Base-by-base conservation (phyloP, 176 grass and related monocot species). In the Leersia perrieri region DNA sequence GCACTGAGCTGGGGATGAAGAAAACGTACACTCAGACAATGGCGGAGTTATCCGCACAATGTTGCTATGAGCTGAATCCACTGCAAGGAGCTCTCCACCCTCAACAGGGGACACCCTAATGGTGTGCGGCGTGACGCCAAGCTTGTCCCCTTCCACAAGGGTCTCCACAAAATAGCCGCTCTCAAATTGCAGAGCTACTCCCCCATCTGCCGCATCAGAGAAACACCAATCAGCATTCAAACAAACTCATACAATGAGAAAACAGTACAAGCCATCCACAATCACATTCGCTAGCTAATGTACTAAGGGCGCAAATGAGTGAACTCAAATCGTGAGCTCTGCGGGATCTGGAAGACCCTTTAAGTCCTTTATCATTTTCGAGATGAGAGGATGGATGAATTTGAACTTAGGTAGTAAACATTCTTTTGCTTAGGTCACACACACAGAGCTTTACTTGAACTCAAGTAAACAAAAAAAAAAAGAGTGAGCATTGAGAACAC, bases 111-210 rank as follows among this genome's bases (percentile, higher is more conserved):
- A 98, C 64, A 98, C 90, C 73, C 96, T 89, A 79, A 98, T 89
- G 57, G 92, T 95, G 86, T 98, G 88, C 1, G 96, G 96, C 16
- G 89, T 90, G 72, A 97, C 87, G 47, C 94, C 96, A 20, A 98
- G 86, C 73, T 93, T 93, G 82, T 95, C 88, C 23, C 96, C 96
- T 58, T 98, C 96, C 44, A 95, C 92, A 35, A 98, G 87, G 2
- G 96, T 98, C 86, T 98, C 96, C 63, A 98, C 96, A 78, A 92
- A 93, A 85, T 95, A 98, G 36, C 96, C 92, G 29, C 80, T 91
- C 84, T 95, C 96, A 68, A 93, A 98, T 63, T 93, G 82, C 42
- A 95, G 75, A 1, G 77, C 72, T 47, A 93, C 79, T 44, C 89
- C 84, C 44, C 76, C 96, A 87, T 98, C 96, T 95, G 84, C 69